phyloP scores from a whole-genome alignment of 2,329 filamentous ascomycete genomes.

The Colletotrichum sp. region DNA sequence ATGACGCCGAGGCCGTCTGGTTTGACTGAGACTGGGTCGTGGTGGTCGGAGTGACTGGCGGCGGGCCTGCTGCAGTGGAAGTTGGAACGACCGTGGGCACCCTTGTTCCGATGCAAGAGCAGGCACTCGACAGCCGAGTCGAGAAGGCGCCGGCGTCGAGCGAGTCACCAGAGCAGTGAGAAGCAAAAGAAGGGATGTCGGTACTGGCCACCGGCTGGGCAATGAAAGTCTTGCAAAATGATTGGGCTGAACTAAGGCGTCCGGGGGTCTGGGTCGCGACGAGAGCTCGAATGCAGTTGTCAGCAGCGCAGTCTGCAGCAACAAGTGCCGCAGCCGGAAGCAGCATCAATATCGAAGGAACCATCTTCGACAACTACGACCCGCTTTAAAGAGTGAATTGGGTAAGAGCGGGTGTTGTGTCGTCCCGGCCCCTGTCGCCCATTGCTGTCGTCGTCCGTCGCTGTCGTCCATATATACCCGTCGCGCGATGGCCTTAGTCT shows the following conservation, averaged over 20 bases:
- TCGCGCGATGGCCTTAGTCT: neutral
- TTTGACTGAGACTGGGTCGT: neutral
- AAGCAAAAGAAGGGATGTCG: neutral
- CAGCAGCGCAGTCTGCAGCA: constrained; percentile 28
- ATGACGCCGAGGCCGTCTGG: neutral
- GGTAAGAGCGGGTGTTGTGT: neutral
- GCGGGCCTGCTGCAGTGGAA: neutral
- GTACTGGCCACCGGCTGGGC: neutral
- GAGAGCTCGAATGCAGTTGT: constrained; percentile 40
- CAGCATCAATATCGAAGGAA: neutral
- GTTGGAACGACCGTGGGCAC: neutral
- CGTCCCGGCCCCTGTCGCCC: neutral
- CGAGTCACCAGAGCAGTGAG: neutral
- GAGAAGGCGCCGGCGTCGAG: neutral
- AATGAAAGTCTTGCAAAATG: constrained; percentile 30
- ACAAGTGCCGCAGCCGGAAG: neutral
- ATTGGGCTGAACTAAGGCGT: constrained; percentile 30
- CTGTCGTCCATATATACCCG: neutral
- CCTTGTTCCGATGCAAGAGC: neutral
- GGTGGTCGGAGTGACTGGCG: neutral
- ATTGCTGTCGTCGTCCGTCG: neutral
- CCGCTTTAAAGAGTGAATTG: neutral
- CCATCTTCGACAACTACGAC: neutral
- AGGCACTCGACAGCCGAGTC: neutral
- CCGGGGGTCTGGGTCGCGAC: constrained; percentile 34